A percentile compares a stretch with the other conserved stretches of the same genome.
Evolutionary conservation across 495 filamentous ascomycete genomes (phyloP).

Genomic region (Penicillium alfredii): DNA sequence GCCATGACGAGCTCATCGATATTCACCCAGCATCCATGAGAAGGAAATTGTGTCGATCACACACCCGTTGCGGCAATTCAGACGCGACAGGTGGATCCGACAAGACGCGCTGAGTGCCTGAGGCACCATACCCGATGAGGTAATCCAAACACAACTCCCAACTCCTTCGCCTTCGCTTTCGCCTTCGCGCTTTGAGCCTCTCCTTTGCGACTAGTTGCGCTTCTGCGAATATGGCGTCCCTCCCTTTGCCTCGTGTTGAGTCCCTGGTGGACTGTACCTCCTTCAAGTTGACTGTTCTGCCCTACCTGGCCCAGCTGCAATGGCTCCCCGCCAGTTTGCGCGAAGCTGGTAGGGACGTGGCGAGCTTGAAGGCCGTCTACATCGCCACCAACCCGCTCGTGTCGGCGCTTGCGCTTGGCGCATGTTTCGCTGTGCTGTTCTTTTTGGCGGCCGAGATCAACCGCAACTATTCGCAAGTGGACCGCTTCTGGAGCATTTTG

Average conservation of each 20-base stretch:
- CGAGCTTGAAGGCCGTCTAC: constrained; percentile 62
- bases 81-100: not conserved
- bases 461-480: constrained; percentile 90
- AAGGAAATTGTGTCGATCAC: no score
- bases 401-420: constrained; percentile 63
- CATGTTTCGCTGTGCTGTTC: constrained; percentile 61
- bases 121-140: constrained; percentile 25
- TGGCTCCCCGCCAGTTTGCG: constrained; percentile 59
- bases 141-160: constrained; percentile 22
- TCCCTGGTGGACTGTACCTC: constrained; percentile 65
- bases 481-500: constrained; percentile 84
- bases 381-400: constrained; percentile 82
- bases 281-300: constrained; percentile 60
- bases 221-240: constrained; percentile 42
- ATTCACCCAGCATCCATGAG: constrained; percentile 8
- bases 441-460: constrained; percentile 75
- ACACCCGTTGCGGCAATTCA: no score
- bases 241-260: constrained; percentile 60
- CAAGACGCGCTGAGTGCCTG: constrained; percentile 14
- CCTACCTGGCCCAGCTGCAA: constrained; percentile 77
- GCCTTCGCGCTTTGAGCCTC: not conserved
- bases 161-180: constrained; percentile 4
- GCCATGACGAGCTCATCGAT: constrained; percentile 21
- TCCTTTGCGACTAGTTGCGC: not conserved
- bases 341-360: constrained; percentile 48